These are phyloP conservation scores for Fusarium stilboides DNA, from an alignment of 2,329 filamentous ascomycete species.

Conservation along the genomic window DNA sequence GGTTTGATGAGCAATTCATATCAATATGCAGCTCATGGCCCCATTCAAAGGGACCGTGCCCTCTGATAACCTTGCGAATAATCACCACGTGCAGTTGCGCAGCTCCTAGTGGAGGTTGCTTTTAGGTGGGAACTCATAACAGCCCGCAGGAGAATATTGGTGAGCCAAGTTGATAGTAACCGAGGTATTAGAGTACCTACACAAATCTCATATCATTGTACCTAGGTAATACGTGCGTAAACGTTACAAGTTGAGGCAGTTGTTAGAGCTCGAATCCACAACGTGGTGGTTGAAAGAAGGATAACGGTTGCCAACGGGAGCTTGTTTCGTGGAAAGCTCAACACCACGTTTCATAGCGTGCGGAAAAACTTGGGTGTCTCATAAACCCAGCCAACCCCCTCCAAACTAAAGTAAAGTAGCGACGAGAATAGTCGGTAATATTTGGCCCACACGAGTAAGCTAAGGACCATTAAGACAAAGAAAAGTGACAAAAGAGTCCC, in stretches of 20 bases:
- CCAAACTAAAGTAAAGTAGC: neutral
- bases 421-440: constrained; percentile 35
- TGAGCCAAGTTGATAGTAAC: constrained; percentile 27
- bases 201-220: neutral
- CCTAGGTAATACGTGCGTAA: constrained; percentile 9
- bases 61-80: constrained; percentile 29
- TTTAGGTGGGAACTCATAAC: constrained; percentile 20
- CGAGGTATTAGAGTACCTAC: constrained; percentile 15
- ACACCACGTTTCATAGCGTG: constrained; percentile 33
- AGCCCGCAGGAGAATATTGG: constrained; percentile 23
- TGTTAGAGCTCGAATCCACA: constrained; percentile 11
- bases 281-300: constrained; percentile 14
- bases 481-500: constrained; percentile 30
- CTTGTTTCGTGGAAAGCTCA: constrained; percentile 29
- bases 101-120: constrained; percentile 12
- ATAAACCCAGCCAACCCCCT: neutral
- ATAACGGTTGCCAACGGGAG: constrained; percentile 20
- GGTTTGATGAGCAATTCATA: constrained; percentile 40
- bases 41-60: constrained; percentile 31
- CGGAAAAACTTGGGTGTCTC: constrained; percentile 37
- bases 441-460: neutral
- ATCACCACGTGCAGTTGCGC: constrained; percentile 33
- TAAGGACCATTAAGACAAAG: constrained; percentile 5
- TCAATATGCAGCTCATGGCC: constrained; percentile 40
- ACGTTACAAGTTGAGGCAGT: constrained; percentile 13